A percentile compares a stretch with the other conserved stretches of the same genome.
phyloP scores from a whole-genome alignment of 2,329 filamentous ascomycete genomes.

The Ceratocystis cubensis region DNA sequence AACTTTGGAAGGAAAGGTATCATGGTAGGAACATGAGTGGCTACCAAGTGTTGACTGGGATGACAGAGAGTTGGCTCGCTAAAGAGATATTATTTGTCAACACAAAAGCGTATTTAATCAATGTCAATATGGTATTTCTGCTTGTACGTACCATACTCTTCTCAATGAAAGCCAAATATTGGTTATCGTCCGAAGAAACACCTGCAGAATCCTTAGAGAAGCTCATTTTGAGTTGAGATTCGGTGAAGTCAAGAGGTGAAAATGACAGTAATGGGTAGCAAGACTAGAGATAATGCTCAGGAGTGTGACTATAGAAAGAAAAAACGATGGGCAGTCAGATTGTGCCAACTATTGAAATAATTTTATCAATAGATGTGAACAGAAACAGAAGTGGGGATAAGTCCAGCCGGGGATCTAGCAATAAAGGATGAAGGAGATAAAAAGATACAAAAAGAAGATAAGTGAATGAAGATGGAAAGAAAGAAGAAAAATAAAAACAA shows the following conservation, averaged over 20 bases:
- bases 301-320: too few species aligned
- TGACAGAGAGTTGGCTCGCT: constrained; percentile 14
- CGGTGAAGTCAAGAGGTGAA: neutral
- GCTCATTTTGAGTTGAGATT: constrained; percentile 11
- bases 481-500: neutral
- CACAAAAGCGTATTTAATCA: too few species aligned
- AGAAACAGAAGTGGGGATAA: neutral
- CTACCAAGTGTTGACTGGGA: constrained; percentile 8
- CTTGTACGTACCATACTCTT: constrained; percentile 12
- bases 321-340: too few species aligned
- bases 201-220: constrained; percentile 2
- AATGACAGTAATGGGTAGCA: too few species aligned
- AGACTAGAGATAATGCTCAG: too few species aligned
- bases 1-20: neutral
- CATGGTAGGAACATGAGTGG: neutral
- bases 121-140: too few species aligned
- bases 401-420: neutral
- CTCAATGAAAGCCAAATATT: constrained; percentile 10
- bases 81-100: neutral
- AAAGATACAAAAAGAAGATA: neutral
- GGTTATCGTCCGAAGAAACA: constrained; percentile 7
- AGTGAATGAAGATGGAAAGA: neutral
- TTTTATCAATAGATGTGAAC: neutral
- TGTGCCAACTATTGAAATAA: neutral
- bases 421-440: neutral